Evolutionary conservation across 257 asterid genomes (phyloP).

Genomic region (Gardenia jasminoides): DNA sequence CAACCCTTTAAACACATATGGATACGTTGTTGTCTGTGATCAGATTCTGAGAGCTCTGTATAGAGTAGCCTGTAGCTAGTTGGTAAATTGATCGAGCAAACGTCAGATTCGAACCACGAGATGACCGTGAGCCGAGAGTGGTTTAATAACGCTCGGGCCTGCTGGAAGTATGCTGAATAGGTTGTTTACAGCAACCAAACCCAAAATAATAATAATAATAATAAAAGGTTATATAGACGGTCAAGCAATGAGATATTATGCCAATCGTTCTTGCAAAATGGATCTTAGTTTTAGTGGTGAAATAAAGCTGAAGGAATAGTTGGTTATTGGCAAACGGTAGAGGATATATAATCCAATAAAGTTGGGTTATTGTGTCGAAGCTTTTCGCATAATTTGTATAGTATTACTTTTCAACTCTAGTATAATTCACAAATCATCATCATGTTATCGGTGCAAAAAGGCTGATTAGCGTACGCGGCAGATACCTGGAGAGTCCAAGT

Average conservation of each 20-base stretch:
- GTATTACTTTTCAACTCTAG: not conserved
- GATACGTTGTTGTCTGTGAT: not conserved
- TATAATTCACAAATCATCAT: not conserved
- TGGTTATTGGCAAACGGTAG: not conserved
- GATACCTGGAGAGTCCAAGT: not conserved
- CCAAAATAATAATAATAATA: too few relatives aligned
- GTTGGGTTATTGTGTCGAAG: not conserved
- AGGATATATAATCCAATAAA: not conserved
- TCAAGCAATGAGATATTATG: too few relatives aligned
- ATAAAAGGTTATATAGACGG: too few relatives aligned
- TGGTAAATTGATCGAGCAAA: not conserved
- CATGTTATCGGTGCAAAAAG: not conserved
- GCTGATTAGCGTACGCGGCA: not conserved
- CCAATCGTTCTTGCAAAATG: too few relatives aligned
- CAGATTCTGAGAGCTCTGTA: not conserved
- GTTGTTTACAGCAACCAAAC: too few relatives aligned
- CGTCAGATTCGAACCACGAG: slow-evolving; percentile 3
- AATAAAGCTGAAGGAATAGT: not conserved
- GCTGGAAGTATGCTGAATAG: not conserved
- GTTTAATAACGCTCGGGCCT: not conserved
- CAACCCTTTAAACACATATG: not conserved
- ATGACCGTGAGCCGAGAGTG: not conserved
- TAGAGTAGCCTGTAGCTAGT: too few relatives aligned
- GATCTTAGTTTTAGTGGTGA: not conserved
- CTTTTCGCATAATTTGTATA: not conserved